Base-by-base conservation (phyloP, 2,329 filamentous ascomycete genomes). In the Penicillium sp. region DNA sequence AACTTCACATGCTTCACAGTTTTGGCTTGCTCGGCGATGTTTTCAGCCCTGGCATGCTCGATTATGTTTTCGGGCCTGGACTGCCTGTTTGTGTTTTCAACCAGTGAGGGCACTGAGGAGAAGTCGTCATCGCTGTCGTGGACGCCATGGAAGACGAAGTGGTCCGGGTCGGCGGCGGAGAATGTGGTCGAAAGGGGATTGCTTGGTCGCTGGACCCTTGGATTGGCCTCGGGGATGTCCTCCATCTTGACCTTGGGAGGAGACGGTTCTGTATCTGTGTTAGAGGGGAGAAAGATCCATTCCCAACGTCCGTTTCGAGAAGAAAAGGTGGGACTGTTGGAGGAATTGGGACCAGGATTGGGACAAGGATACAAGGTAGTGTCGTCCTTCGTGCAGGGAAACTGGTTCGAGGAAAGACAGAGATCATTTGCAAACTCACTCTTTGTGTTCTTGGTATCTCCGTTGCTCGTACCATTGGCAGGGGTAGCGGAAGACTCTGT, bases 1-100 rank as follows among this genome's bases (percentile, higher is more conserved):
- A 46, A 50, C 7, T 31, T 11, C 2, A 63, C 52, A 13, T 53
- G 26, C 34, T 32, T 47, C 14, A 35, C 26, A 13, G 49, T 55
- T 9, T 4, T 35, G 1, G 40, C 24, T 40, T 10, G 29, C 29
- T 29, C 26, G 6, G 26, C 29, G 3, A 29, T 9, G 29, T 11
- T 29, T 29, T 29, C 29, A 9, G 29, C 3, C 6, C 29, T 29
- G 29, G 9, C 24, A 26, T 8, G 7, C 24, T 26, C 24, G 7
- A 26, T 26, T 29, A 29, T 3, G 29, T 29, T 29, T 29, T 29
- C 29, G 26, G 26, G 26, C 26, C 26, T 29, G 26, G 26, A 8
- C 2, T 29, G 26, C 26, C 26, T 29, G 26, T 29, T 29, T 29
- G 26, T 9, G 26, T 29, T 29, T 29, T 29, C 26, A 8, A 22